A percentile compares a stretch with the other conserved stretches of the same genome.
These are phyloP conservation scores for Xylaria palmicola DNA, from an alignment of 495 filamentous ascomycete genomes.

Conservation along the genomic window DNA sequence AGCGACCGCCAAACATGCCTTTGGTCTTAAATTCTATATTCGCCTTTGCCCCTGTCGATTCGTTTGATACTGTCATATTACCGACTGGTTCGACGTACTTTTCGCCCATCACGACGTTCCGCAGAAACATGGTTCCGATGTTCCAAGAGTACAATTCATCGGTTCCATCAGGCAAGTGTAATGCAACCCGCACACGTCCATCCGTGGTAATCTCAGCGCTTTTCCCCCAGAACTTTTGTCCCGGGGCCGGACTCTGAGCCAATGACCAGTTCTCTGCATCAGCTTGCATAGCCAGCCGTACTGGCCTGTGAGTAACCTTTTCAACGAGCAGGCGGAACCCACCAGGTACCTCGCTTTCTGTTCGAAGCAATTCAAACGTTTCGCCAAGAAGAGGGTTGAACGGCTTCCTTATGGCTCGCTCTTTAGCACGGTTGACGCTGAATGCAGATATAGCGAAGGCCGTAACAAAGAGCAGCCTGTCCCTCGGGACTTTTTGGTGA, in stretches of 20 bases:
- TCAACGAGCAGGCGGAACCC: conserved; percentile 88
- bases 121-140: conserved; percentile 80
- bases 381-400: conserved; percentile 98
- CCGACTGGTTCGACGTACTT: conserved; percentile 97
- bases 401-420: conserved; percentile 91
- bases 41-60: conserved; percentile 75
- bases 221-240: conserved; percentile 99
- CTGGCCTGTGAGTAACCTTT: conserved; percentile 89
- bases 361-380: conserved; percentile 88
- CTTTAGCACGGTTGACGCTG: conserved; percentile 74
- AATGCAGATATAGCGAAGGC: conserved; percentile 88
- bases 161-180: conserved; percentile 58
- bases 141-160: conserved; percentile 84
- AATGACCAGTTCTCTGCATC: conserved; percentile 82
- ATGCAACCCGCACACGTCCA: conserved; percentile 71
- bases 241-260: conserved; percentile 79
- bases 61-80: conserved; percentile 76
- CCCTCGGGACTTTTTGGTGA: conserved; percentile 53
- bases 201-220: conserved; percentile 89
- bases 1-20: conserved; percentile 93
- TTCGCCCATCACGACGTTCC: conserved; percentile 96
- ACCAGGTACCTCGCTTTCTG: conserved; percentile 66
- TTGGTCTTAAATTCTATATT: conserved; percentile 84
- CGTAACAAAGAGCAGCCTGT: conserved; percentile 78
- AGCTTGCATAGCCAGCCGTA: conserved; percentile 89